Evolutionary conservation across 495 filamentous ascomycete genomes (phyloP).

Genomic region (Talaromyces thailandensis): DNA sequence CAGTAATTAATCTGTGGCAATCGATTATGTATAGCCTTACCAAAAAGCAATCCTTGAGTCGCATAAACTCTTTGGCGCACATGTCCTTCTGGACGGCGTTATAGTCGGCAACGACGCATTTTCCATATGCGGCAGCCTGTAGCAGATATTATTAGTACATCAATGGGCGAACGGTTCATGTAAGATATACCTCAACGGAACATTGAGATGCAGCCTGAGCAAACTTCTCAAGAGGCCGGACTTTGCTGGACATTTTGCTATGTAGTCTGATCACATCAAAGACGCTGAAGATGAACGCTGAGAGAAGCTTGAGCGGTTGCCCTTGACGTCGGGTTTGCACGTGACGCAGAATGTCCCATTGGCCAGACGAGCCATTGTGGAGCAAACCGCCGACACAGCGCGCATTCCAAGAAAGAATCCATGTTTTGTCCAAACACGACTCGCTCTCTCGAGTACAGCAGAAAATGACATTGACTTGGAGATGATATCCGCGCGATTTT

Average conservation of each 20-base stretch:
- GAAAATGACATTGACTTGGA: background rate
- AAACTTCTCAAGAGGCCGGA: slow-evolving; percentile 79
- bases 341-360: background rate
- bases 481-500: background rate
- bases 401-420: background rate
- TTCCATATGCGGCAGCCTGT: slow-evolving; percentile 79
- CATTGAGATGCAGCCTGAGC: slow-evolving; percentile 78
- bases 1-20: too few relatives aligned
- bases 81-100: slow-evolving; percentile 87
- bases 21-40: slow-evolving; percentile 49
- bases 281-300: background rate
- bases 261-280: background rate
- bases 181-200: slow-evolving; percentile 57
- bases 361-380: background rate
- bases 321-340: background rate
- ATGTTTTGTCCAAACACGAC: background rate
- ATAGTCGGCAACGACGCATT: slow-evolving; percentile 87
- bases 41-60: slow-evolving; percentile 79
- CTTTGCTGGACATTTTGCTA: slow-evolving; percentile 23
- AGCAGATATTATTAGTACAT: background rate
- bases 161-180: background rate
- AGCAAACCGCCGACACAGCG: background rate
- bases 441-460: background rate
- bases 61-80: slow-evolving; percentile 78
- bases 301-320: background rate